Conservation (phyloP, 306 rosid genomes). For the Vicia faba region DNA sequence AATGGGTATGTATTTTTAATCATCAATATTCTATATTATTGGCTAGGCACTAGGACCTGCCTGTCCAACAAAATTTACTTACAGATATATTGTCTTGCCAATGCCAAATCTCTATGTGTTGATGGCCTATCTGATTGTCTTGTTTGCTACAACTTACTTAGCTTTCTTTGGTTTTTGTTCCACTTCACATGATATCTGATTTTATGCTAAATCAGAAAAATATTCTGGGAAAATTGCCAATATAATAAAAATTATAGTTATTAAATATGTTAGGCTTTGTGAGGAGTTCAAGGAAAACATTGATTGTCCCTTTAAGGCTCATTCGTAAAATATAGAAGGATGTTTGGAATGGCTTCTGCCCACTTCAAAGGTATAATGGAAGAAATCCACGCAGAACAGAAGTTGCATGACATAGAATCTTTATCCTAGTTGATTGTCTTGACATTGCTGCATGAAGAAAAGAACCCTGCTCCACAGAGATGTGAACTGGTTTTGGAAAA, state of each 20-base stretch:
- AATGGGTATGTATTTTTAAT: constrained; percentile 76
- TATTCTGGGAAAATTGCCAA: neutral
- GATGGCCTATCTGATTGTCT: neutral
- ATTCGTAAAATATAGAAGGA: neutral
- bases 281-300: neutral
- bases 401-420: neutral
- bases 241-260: neutral
- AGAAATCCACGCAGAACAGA: neutral
- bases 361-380: neutral
- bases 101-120: constrained; percentile 9
- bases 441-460: neutral
- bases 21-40: constrained; percentile 19
- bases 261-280: neutral
- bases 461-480: neutral
- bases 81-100: constrained; percentile 1
- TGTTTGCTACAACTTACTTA: neutral
- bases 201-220: neutral
- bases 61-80: constrained; percentile 19
- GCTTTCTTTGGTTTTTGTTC: constrained; percentile 7
- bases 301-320: neutral
- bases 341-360: neutral
- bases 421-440: neutral
- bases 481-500: neutral
- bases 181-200: neutral
- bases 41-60: constrained; percentile 6